phyloP scores from a whole-genome alignment of 2,329 filamentous ascomycete genomes.

The Neofusicoccum umdonicola region DNA sequence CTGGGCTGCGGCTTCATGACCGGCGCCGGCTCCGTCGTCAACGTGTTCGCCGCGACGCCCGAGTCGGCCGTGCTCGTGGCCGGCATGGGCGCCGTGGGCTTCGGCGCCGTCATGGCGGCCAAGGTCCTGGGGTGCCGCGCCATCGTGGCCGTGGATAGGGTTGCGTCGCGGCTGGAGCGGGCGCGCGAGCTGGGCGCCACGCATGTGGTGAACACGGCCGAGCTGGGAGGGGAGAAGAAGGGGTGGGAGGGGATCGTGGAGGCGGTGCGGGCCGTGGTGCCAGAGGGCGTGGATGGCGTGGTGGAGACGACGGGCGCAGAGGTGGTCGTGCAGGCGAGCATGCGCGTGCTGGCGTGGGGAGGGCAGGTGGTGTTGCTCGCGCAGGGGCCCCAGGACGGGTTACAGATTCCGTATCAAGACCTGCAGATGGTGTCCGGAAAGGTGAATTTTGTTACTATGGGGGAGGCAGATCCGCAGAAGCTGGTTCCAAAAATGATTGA shows the following conservation, averaged over 20 bases:
- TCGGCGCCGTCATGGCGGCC: slow-evolving; percentile 48
- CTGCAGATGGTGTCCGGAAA: slow-evolving; percentile 49
- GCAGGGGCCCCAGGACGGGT: slow-evolving; percentile 38
- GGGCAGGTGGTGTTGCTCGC: slow-evolving; percentile 45
- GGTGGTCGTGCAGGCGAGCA: slow-evolving; percentile 39
- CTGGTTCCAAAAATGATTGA: neutral
- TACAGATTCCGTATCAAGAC: slow-evolving; percentile 42
- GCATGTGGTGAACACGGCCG: slow-evolving; percentile 36
- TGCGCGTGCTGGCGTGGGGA: slow-evolving; percentile 46
- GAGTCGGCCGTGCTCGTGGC: slow-evolving; percentile 42
- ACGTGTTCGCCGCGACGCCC: slow-evolving; percentile 33
- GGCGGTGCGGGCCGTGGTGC: slow-evolving; percentile 30
- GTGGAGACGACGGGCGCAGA: slow-evolving; percentile 49
- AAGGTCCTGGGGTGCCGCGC: slow-evolving; percentile 38
- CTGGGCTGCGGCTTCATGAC: slow-evolving; percentile 50
- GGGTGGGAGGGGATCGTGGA: slow-evolving; percentile 24
- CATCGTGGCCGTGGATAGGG: slow-evolving; percentile 39
- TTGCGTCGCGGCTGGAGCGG: slow-evolving; percentile 33
- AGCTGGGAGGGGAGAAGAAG: neutral
- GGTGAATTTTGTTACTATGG: slow-evolving; percentile 48
- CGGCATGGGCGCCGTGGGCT: slow-evolving; percentile 49
- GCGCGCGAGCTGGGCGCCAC: slow-evolving; percentile 40
- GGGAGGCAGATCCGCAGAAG: slow-evolving; percentile 41
- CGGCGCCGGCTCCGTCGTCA: slow-evolving; percentile 38
- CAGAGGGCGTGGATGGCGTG: slow-evolving; percentile 35